Evolutionary conservation across 805 yeast genomes (phyloP), one percentile per base, ranked within the genome.

Genomic region (Candida nonsorbophila): DNA sequence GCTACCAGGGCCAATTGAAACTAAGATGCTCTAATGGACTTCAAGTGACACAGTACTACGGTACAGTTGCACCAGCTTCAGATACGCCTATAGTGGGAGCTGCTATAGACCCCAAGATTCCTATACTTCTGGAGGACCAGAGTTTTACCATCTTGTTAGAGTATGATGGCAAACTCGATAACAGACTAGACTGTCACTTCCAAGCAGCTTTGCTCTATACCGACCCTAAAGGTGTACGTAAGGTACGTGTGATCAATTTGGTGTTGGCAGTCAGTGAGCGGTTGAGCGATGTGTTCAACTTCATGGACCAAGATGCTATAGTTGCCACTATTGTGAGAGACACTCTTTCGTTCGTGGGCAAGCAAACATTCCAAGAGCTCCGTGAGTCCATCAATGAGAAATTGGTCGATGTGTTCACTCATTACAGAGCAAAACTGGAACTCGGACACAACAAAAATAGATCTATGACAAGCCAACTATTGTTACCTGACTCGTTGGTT

Each of bases 151-250:
- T 84, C 2, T 67, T 85, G 29, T 75, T 90, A 44, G 69, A 69
- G 26, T 82, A 84, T 47, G 96, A 87, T 47, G 86, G 86, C 3
- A 76, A 75, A 36, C 62, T 86, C 19, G 74, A 78, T 34, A 65
- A 82, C 2, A 75, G 75, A 36, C 67, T 71, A 21, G 96, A 87
- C 52, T 83, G 85, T 14, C 92, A 86, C 52, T 85, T 90, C 63
- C 98, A 92, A 57, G 82, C 84, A 2, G 97, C 97, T 0, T 42
- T 92, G 16, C 61, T 92, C 32, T 90, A 87, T 51, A 88, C 97
- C 0, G 83, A 86, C 26, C 48, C 67, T 2, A 67, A 68, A 27
- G 98, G 98, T 14, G 57, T 67, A 6, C 66, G 97, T 41, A 80
- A 84, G 44, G 90, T 92, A 10, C 71, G 98, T 38, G 87, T 87